phyloP scores from a whole-genome alignment of 495 filamentous ascomycete genomes.

The Rhizodiscina lignyota region DNA sequence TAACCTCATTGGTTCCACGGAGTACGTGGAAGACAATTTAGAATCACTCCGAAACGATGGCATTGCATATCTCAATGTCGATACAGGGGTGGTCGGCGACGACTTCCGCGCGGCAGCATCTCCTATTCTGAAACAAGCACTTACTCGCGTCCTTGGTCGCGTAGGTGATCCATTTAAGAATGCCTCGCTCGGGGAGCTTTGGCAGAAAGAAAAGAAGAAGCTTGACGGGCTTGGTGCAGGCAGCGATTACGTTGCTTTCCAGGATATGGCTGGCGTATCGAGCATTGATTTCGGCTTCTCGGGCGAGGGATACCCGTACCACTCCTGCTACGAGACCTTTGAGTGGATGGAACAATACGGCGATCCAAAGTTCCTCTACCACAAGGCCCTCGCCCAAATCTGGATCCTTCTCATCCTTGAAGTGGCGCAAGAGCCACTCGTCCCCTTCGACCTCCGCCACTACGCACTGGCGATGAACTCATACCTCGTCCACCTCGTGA shows the following conservation, averaged over 20 bases:
- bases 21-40: constrained; percentile 65
- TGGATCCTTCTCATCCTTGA: constrained; percentile 74
- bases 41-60: constrained; percentile 40
- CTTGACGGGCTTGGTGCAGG: constrained; percentile 54
- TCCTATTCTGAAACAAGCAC: constrained; percentile 55
- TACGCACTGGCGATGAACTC: constrained; percentile 46
- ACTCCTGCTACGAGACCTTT: constrained; percentile 78
- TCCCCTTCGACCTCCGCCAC: constrained; percentile 69
- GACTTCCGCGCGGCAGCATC: constrained; percentile 61
- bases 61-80: constrained; percentile 84
- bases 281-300: constrained; percentile 75
- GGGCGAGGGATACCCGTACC: constrained; percentile 50
- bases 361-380: constrained; percentile 72
- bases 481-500: constrained; percentile 50
- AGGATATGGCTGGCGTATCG: constrained; percentile 81
- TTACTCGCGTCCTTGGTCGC: constrained; percentile 56
- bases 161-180: constrained; percentile 58
- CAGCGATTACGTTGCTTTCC: constrained; percentile 87
- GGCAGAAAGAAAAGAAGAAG: constrained; percentile 46
- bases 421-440: constrained; percentile 56
- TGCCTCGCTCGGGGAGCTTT: constrained; percentile 54
- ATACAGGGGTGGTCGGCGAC: constrained; percentile 60
- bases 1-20: constrained; percentile 87
- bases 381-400: constrained; percentile 62
- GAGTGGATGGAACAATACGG: constrained; percentile 67